These are phyloP conservation scores for Colletotrichum somersetense DNA, from an alignment of 2,329 filamentous ascomycete species.

Conservation along the genomic window DNA sequence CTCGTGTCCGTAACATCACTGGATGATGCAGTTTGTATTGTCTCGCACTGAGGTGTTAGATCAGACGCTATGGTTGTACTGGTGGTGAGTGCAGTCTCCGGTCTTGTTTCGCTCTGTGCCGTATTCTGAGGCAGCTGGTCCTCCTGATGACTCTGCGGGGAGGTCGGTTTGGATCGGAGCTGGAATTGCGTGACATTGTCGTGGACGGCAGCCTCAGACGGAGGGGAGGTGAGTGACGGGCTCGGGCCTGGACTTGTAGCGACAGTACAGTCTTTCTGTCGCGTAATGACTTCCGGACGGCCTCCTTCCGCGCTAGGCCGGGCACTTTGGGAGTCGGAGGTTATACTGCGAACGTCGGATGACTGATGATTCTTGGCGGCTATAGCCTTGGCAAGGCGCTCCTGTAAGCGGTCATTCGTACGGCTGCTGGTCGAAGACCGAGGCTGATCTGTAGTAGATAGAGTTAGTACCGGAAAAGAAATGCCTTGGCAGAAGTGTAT, in stretches of 20 bases:
- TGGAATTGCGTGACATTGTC: not conserved
- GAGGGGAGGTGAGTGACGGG: not conserved
- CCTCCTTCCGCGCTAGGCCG: conserved; percentile 21
- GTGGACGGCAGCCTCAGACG: not conserved
- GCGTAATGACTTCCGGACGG: not conserved
- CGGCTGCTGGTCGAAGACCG: conserved; percentile 73
- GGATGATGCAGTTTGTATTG: not conserved
- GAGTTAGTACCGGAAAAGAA: conserved; percentile 43
- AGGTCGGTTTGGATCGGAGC: not conserved
- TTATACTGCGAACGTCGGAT: conserved; percentile 27
- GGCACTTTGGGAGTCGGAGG: conserved; percentile 20
- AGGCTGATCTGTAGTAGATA: conserved; percentile 58
- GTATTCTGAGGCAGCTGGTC: not conserved
- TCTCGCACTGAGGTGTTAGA: not conserved
- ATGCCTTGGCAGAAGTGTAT: not conserved
- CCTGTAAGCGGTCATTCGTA: conserved; percentile 86
- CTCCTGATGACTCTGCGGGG: not conserved
- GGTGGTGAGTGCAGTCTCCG: not conserved
- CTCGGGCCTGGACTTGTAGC: not conserved
- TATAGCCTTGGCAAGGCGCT: conserved; percentile 88
- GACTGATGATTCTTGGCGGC: conserved; percentile 69
- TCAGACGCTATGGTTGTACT: too few species aligned
- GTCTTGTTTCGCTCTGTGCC: not conserved
- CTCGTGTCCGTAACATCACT: not conserved
- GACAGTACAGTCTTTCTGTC: not conserved